Evolutionary conservation across 139 green algal species (phyloP).

Genomic region (Micractinium conductrix): DNA sequence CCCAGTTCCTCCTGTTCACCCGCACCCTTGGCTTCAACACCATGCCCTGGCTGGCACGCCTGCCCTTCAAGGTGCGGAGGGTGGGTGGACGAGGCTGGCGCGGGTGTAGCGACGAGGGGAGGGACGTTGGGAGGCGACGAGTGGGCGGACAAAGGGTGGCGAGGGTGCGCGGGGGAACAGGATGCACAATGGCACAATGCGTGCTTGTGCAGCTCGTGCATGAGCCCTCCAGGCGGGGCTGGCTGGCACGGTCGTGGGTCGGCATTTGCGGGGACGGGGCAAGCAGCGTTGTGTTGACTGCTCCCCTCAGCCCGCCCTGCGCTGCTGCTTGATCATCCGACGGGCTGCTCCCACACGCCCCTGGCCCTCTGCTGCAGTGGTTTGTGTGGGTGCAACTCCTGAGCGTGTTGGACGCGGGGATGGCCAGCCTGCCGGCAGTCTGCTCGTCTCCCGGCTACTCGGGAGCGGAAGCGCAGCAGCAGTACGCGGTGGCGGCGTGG

Average conservation of each 20-base stretch:
- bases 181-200: not conserved
- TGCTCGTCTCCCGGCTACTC: slow-evolving; percentile 1
- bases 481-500: not conserved
- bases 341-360: not conserved
- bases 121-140: not conserved
- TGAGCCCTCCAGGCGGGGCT: not conserved
- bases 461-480: not conserved
- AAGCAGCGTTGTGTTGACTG: too few relatives aligned
- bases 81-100: not conserved
- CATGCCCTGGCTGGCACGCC: slow-evolving; percentile 17
- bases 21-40: slow-evolving; percentile 12
- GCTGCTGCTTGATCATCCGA: not conserved
- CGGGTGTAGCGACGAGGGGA: not conserved
- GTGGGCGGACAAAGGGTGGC: too few relatives aligned
- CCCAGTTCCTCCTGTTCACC: slow-evolving; percentile 7
- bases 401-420: not conserved
- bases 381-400: slow-evolving; percentile 18
- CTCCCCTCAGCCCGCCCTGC: not conserved
- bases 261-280: too few relatives aligned
- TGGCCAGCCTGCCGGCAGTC: not conserved
- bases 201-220: not conserved
- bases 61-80: slow-evolving; percentile 6
- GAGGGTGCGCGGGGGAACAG: too few relatives aligned
- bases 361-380: not conserved
- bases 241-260: not conserved